Base-by-base conservation (phyloP, 2,329 filamentous ascomycete species). In the Phialemoniopsis sp. region DNA sequence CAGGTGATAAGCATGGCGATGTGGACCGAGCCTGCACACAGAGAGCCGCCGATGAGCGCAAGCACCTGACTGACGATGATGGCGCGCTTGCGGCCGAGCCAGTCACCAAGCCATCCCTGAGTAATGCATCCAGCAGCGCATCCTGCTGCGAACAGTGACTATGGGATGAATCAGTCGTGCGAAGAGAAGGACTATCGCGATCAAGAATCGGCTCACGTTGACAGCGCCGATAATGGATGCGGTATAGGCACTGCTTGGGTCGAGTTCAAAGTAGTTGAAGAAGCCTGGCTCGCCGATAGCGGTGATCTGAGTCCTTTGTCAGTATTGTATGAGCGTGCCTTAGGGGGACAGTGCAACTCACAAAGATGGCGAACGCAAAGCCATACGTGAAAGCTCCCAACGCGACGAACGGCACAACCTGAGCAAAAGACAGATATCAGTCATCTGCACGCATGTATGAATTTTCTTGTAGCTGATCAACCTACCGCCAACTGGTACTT, bases 341-440 rank as follows among this genome's bases (percentile, higher is more conserved):
- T n/a, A n/a, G 30, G 18, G 4, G 4, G 8, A 13, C 6, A 7
- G 5, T 18, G n/a, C 18, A 14, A 30, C 38, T 19, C 17, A 40
- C 38, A 28, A 40, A 40, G 34, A 40, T 32, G 9, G 38, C 38
- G 29, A 40, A 40, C 33, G 38, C 38, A 36, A 40, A 40, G 33
- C 38, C 38, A 36, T 40, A 40, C 2, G 39, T 40, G 34, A 34
- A 40, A 12, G 39, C 39, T n/a, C 39, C 39, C 9, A 37, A 19
- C 29, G 39, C 39, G 16, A 40, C 39, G 15, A 40, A 37, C 14
- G 35, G 9, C 13, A 19, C 14, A n/a, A 40, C 17, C 38, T 40
- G 33, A n/a, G n/a, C n/a, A n/a, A n/a, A n/a, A n/a, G n/a, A n/a
- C n/a, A n/a, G n/a, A n/a, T n/a, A n/a, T n/a, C n/a, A n/a, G n/a